Conservation (phyloP, 2,329 filamentous ascomycete species). For the Colletotrichum sp. region DNA sequence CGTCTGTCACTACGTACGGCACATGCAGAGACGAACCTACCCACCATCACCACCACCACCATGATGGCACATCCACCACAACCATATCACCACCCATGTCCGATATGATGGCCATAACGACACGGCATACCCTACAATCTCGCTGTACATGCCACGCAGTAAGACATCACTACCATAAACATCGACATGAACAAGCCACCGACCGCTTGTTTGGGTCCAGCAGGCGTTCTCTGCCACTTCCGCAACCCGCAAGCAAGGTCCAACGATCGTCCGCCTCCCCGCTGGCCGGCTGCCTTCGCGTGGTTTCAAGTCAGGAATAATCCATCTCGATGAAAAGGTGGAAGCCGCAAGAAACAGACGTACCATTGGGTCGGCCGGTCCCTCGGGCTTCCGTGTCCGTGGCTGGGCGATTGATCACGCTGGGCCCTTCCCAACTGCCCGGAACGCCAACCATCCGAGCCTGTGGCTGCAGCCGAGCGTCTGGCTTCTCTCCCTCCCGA, state of each 20-base stretch:
- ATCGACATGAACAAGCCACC: background rate
- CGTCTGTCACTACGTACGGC: background rate
- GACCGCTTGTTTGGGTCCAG: background rate
- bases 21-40: background rate
- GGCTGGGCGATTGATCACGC: conserved; percentile 11
- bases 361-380: conserved; percentile 5
- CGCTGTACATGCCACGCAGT: background rate
- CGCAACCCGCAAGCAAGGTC: background rate
- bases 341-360: background rate
- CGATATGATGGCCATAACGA: background rate
- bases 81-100: background rate
- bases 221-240: background rate
- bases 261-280: background rate
- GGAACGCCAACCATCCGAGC: conserved; percentile 21
- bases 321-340: background rate
- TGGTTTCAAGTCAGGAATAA: background rate
- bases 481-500: conserved; percentile 20
- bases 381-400: conserved; percentile 14
- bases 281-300: background rate
- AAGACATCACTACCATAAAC: background rate
- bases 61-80: background rate
- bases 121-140: background rate
- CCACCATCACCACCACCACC: background rate
- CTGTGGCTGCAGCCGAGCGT: conserved; percentile 20
- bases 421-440: conserved; percentile 15